Evolutionary conservation across 305 asterid genomes (phyloP).

Genomic region (Petunia hybrid): DNA sequence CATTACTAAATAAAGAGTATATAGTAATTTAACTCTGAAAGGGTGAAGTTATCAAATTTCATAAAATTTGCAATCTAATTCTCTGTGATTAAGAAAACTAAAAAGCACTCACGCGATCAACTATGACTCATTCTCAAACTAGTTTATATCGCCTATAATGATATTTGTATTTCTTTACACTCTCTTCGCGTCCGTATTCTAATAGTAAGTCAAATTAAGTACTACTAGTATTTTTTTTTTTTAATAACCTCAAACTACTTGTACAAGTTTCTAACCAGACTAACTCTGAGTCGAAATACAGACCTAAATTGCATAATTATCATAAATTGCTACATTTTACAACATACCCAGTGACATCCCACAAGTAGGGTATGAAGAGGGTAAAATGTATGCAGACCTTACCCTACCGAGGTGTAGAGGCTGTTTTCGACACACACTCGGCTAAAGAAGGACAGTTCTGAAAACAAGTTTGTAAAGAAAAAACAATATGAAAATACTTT

Average conservation of each 20-base stretch:
- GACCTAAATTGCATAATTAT: constrained; percentile 11
- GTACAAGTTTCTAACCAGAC: neutral
- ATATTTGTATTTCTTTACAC: neutral
- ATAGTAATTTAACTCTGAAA: neutral
- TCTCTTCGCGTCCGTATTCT: neutral
- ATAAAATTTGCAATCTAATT: neutral
- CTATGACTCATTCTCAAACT: neutral
- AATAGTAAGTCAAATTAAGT: neutral
- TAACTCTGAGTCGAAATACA: neutral
- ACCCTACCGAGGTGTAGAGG: too few relatives aligned
- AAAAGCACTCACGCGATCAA: neutral
- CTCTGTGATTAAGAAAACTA: neutral
- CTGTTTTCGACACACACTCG: too few relatives aligned
- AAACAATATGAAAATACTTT: too few relatives aligned
- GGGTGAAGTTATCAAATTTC: neutral
- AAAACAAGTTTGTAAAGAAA: too few relatives aligned
- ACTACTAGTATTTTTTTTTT: too few relatives aligned
- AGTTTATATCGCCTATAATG: neutral
- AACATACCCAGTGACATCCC: too few relatives aligned
- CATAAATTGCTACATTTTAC: neutral
- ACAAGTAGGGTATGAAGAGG: too few relatives aligned
- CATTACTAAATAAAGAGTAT: neutral
- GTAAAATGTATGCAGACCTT: too few relatives aligned
- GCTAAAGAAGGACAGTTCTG: too few relatives aligned
- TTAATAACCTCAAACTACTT: neutral